A percentile compares a stretch with the other conserved stretches of the same genome.
Evolutionary conservation across 306 rosid species (phyloP).

Genomic region (Sphenostylis stenocarpa): DNA sequence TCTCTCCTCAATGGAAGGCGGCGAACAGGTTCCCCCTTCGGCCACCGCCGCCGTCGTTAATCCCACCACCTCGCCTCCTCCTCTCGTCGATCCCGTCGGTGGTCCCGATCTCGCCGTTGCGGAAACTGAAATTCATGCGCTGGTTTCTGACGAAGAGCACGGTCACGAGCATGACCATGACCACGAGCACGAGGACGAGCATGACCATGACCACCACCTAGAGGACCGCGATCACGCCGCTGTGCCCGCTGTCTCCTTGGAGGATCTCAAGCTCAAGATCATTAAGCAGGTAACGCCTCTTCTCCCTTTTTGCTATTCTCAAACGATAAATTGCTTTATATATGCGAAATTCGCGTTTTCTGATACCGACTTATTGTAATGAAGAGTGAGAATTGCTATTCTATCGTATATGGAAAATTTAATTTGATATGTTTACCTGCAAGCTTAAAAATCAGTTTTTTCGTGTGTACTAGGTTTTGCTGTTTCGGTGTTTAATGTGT

Average conservation of each 20-base stretch:
- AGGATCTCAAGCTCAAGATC: conserved; percentile 81
- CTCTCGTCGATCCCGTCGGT: neutral
- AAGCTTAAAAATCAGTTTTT: neutral
- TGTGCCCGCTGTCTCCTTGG: conserved; percentile 49
- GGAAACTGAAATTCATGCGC: conserved; percentile 47
- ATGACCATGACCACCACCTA: conserved; percentile 34
- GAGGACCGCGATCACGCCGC: conserved; percentile 49
- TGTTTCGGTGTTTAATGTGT: neutral
- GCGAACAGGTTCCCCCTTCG: conserved; percentile 48
- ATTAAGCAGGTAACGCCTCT: conserved; percentile 61
- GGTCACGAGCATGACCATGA: conserved; percentile 33
- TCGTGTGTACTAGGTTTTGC: conserved; percentile 6
- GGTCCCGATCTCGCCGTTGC: conserved; percentile 34
- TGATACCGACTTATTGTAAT: neutral
- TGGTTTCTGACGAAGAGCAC: conserved; percentile 58
- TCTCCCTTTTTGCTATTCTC: neutral
- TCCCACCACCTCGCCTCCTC: conserved; percentile 40
- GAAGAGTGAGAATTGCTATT: neutral
- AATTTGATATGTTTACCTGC: neutral
- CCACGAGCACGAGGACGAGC: conserved; percentile 38
- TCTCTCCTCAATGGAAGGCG: conserved; percentile 70
- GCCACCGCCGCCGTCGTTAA: conserved; percentile 33
- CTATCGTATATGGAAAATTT: neutral
- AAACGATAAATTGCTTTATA: neutral
- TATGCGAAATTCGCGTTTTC: neutral